Conservation (phyloP, 768 basidiomycete genomes). For the Collybiopsis confluens region DNA sequence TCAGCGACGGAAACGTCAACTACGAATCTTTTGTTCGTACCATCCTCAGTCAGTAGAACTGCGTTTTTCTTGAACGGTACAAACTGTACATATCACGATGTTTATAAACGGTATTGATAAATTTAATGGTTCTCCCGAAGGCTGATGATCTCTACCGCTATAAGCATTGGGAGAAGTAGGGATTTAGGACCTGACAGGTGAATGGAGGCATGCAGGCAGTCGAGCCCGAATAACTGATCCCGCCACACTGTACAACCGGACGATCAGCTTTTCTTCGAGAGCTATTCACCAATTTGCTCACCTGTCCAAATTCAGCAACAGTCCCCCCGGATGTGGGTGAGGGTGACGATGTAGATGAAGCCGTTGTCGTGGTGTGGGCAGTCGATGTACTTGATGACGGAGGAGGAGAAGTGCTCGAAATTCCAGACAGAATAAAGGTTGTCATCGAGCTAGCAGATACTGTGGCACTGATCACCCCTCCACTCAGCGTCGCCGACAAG, state of each 20-base stretch:
- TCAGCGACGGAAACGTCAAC: constrained; percentile 93
- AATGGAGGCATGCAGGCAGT: too few species aligned
- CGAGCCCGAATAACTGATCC: too few species aligned
- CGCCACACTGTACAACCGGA: too few species aligned
- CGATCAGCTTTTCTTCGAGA: too few species aligned
- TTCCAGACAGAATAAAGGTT: constrained; percentile 8
- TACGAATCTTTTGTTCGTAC: constrained; percentile 96
- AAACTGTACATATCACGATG: neutral
- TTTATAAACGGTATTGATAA: neutral
- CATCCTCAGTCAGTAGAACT: constrained; percentile 74
- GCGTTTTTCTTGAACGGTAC: neutral
- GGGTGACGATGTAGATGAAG: neutral
- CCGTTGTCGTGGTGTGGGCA: neutral
- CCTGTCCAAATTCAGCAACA: neutral
- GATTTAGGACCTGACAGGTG: too few species aligned
- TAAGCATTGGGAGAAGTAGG: too few species aligned
- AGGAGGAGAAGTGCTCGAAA: too few species aligned
- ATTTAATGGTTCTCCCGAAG: too few species aligned
- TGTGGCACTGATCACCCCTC: constrained; percentile 4
- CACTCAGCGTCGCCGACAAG: neutral
- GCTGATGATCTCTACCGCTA: too few species aligned
- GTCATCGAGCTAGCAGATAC: constrained; percentile 7
- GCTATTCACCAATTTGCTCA: too few species aligned
- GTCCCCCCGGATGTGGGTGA: neutral
- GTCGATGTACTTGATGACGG: neutral